These are phyloP conservation scores for Biscutella auriculata DNA, from an alignment of 441 rosid species.

Conservation along the genomic window DNA sequence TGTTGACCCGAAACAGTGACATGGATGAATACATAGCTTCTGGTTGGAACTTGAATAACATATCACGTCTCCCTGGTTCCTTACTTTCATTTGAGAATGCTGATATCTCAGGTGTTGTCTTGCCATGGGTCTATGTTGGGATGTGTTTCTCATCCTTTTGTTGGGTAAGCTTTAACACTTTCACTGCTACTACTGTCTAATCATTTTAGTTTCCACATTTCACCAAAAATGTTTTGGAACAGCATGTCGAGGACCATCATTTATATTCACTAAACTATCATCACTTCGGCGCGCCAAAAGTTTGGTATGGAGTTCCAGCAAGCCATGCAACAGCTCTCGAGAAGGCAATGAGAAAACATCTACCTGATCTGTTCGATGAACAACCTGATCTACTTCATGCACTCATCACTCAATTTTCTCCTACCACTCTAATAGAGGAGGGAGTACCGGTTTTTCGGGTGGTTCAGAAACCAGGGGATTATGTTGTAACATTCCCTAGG, in stretches of 20 bases:
- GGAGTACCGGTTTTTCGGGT: constrained; percentile 61
- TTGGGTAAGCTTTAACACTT: constrained; percentile 43
- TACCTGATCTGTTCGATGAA: constrained; percentile 74
- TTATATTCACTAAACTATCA: constrained; percentile 71
- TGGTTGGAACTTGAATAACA: constrained; percentile 79
- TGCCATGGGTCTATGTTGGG: constrained; percentile 84
- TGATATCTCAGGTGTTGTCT: constrained; percentile 74
- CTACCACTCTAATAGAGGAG: constrained; percentile 50
- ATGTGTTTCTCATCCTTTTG: constrained; percentile 92
- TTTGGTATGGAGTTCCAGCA: constrained; percentile 91
- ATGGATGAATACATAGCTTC: constrained; percentile 37
- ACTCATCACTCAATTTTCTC: constrained; percentile 80
- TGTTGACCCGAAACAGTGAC: constrained; percentile 16
- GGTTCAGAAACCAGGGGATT: constrained; percentile 65
- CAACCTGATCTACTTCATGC: constrained; percentile 63
- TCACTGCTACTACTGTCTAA: background rate
- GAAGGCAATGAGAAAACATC: constrained; percentile 48
- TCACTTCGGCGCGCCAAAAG: constrained; percentile 71
- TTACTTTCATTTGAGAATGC: constrained; percentile 56
- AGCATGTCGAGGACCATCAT: constrained; percentile 95
- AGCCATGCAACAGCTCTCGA: constrained; percentile 58
- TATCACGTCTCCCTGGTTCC: constrained; percentile 68
- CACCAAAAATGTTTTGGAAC: constrained; percentile 4
- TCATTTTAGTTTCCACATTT: background rate
- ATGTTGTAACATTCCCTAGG: constrained; percentile 75